These are phyloP conservation scores for Carpinus fangiana DNA, from an alignment of 306 rosid species.

Conservation along the genomic window DNA sequence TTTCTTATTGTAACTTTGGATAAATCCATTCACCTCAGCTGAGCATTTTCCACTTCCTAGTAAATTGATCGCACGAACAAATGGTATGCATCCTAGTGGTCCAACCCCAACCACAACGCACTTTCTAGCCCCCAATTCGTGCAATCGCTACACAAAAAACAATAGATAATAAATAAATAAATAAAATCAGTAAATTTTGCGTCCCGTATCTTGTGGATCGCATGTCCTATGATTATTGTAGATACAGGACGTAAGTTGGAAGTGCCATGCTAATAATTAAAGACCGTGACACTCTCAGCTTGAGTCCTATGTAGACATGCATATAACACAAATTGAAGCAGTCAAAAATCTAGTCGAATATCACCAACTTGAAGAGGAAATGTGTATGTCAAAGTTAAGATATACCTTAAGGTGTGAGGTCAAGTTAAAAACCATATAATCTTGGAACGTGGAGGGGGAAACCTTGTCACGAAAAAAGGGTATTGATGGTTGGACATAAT, in stretches of 20 bases:
- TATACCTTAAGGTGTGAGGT: conserved; percentile 50
- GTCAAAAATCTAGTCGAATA: not conserved
- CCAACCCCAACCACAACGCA: conserved; percentile 52
- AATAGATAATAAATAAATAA: not conserved
- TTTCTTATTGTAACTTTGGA: conserved; percentile 42
- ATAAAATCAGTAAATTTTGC: no score
- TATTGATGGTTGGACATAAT: conserved; percentile 46
- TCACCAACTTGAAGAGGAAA: not conserved
- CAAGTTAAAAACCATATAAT: conserved; percentile 51
- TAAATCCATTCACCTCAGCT: conserved; percentile 37
- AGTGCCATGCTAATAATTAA: no score
- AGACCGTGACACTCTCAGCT: no score
- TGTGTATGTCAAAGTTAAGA: not conserved
- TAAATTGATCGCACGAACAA: conserved; percentile 37
- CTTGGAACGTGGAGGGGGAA: conserved; percentile 33
- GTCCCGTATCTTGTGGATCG: no score
- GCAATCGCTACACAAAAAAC: conserved; percentile 33
- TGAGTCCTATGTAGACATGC: no score
- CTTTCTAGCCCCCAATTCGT: conserved; percentile 52
- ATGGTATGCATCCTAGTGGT: conserved; percentile 61
- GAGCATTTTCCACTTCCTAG: conserved; percentile 37
- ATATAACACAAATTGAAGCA: no score
- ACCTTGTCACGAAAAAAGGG: conserved; percentile 41
- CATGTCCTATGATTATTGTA: no score
- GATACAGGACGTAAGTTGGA: no score